Evolutionary conservation across 2,329 filamentous ascomycete species (phyloP).

Genomic region (Colletotrichum camelliae): DNA sequence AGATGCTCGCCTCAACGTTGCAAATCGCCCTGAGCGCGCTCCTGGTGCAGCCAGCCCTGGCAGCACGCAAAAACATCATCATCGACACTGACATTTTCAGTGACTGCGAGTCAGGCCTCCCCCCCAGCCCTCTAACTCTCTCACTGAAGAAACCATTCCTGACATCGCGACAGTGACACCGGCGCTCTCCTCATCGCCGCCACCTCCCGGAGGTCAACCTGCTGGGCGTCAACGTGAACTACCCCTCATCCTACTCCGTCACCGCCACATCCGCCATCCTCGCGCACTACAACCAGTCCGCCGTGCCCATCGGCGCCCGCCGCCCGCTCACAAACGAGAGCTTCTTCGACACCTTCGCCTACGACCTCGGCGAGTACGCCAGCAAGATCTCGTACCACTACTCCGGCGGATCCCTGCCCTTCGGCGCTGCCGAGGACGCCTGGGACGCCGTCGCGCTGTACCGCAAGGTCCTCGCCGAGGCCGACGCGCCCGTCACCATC

Average conservation of each 20-base stretch:
- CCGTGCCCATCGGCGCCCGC: conserved; percentile 41
- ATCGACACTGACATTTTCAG: conserved; percentile 53
- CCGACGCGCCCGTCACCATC: conserved; percentile 49
- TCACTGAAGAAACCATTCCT: background rate
- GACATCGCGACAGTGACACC: conserved; percentile 36
- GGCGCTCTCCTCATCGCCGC: conserved; percentile 46
- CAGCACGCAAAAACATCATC: conserved; percentile 41
- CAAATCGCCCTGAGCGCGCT: background rate
- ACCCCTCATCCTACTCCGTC: conserved; percentile 45
- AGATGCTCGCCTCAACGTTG: background rate
- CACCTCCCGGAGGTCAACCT: conserved; percentile 41
- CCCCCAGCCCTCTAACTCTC: background rate
- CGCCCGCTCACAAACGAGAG: conserved; percentile 45
- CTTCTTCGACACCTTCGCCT: conserved; percentile 47
- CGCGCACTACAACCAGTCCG: conserved; percentile 42
- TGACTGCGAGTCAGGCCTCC: conserved; percentile 47
- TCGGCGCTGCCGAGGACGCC: conserved; percentile 36
- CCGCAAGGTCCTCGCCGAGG: conserved; percentile 44
- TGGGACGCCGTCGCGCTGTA: conserved; percentile 51
- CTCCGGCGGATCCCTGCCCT: conserved; percentile 39
- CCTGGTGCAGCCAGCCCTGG: background rate
- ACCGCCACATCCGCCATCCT: conserved; percentile 45
- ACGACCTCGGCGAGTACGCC: conserved; percentile 46
- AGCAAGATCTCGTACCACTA: conserved; percentile 51
- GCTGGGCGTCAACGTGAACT: conserved; percentile 47